phyloP scores from a whole-genome alignment of 805 yeast species.

The Candida corydali region DNA sequence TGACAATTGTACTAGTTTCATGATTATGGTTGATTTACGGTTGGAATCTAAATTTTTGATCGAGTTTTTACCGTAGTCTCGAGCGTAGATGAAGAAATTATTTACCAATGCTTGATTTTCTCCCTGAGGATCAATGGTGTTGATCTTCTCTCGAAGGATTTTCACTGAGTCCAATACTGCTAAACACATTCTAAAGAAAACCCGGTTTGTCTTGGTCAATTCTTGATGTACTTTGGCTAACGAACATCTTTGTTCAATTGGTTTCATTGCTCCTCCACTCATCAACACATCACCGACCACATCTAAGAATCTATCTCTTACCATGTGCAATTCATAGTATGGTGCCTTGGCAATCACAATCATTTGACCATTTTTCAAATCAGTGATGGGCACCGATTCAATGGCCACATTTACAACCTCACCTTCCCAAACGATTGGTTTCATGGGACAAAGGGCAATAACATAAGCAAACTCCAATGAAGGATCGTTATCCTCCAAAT shows the following conservation, averaged over 20 bases:
- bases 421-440: constrained; percentile 92
- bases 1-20: constrained; percentile 68
- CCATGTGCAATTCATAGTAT: constrained; percentile 46
- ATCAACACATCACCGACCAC: constrained; percentile 53
- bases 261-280: constrained; percentile 27
- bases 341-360: constrained; percentile 71
- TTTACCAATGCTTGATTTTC: constrained; percentile 74
- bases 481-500: constrained; percentile 12
- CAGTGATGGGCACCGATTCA: constrained; percentile 45
- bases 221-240: constrained; percentile 70
- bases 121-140: constrained; percentile 45
- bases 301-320: constrained; percentile 54
- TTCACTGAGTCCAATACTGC: constrained; percentile 60
- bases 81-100: constrained; percentile 67
- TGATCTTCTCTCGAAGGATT: constrained; percentile 49
- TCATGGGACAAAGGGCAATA: constrained; percentile 69
- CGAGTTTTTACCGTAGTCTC: constrained; percentile 77
- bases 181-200: constrained; percentile 64
- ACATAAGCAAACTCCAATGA: constrained; percentile 51
- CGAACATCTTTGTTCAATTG: constrained; percentile 66
- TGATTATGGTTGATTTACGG: constrained; percentile 62
- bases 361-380: constrained; percentile 64
- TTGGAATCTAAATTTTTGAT: constrained; percentile 59
- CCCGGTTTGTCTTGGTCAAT: constrained; percentile 58
- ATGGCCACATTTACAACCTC: constrained; percentile 54